phyloP scores from a whole-genome alignment of 169 alveolate genomes.

The Plasmodium chabaudi region DNA sequence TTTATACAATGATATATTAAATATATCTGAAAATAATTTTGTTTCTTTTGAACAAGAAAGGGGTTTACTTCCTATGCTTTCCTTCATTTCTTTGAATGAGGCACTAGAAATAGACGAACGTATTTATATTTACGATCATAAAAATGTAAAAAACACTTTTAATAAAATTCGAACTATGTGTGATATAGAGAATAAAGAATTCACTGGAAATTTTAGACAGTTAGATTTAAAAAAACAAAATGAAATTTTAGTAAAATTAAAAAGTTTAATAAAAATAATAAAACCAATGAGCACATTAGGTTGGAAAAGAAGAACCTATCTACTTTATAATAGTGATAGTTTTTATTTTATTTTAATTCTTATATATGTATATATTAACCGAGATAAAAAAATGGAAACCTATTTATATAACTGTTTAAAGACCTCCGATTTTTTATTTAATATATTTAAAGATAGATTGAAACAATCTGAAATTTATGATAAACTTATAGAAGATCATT shows the following conservation, averaged over 20 bases:
- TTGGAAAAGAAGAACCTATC: conserved; percentile 68
- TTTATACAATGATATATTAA: conserved; percentile 38
- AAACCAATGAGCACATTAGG: conserved; percentile 37
- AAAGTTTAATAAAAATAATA: conserved; percentile 33
- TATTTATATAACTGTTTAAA: conserved; percentile 52
- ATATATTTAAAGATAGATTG: conserved; percentile 54
- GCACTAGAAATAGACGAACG: conserved; percentile 60
- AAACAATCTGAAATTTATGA: conserved; percentile 67
- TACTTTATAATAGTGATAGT: conserved; percentile 49
- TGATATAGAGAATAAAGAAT: conserved; percentile 60
- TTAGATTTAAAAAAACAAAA: conserved; percentile 68
- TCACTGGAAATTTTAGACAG: conserved; percentile 65
- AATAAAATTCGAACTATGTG: conserved; percentile 60
- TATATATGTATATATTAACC: conserved; percentile 46
- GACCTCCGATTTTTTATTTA: conserved; percentile 45
- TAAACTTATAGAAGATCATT: conserved; percentile 46
- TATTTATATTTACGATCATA: conserved; percentile 63
- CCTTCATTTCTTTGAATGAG: conserved; percentile 48
- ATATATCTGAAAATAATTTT: conserved; percentile 37
- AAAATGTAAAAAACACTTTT: conserved; percentile 50
- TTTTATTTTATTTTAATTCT: conserved; percentile 48
- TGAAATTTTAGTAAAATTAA: conserved; percentile 49
- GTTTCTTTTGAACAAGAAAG: conserved; percentile 42
- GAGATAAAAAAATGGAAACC: conserved; percentile 63
- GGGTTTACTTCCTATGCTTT: conserved; percentile 58